Conservation (phyloP, 306 rosid species). For the Mimosa bimucronata region DNA sequence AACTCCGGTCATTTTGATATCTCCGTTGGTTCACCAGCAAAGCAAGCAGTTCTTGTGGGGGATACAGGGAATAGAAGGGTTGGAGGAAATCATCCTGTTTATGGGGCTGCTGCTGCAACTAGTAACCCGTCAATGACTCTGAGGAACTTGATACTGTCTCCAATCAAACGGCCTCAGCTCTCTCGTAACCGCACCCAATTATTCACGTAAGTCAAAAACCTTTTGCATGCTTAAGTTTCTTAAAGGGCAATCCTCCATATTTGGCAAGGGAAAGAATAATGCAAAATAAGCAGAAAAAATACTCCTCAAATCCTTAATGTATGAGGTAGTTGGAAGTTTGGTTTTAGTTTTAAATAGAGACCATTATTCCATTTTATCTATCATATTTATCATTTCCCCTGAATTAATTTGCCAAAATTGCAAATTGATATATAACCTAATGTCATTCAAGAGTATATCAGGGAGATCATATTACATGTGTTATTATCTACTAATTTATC, state of each 20-base stretch:
- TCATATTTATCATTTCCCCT: too few relatives aligned
- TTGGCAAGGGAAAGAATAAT: neutral
- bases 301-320: too few relatives aligned
- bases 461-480: too few relatives aligned
- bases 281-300: neutral
- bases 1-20: constrained; percentile 81
- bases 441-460: too few relatives aligned
- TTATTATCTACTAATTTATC: too few relatives aligned
- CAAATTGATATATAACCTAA: too few relatives aligned
- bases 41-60: constrained; percentile 56
- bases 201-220: constrained; percentile 68
- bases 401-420: too few relatives aligned
- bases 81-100: constrained; percentile 60
- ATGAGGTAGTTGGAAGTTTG: too few relatives aligned
- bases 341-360: too few relatives aligned
- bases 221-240: neutral
- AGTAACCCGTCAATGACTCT: constrained; percentile 81
- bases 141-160: constrained; percentile 88
- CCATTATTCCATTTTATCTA: too few relatives aligned
- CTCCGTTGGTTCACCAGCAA: constrained; percentile 80
- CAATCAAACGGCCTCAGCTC: constrained; percentile 94
- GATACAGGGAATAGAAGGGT: constrained; percentile 78
- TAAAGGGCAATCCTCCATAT: neutral
- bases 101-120: constrained; percentile 62
- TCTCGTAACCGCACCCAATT: constrained; percentile 83